These are phyloP conservation scores for Alternaria longipes DNA, from an alignment of 2,329 filamentous ascomycete species.

Conservation along the genomic window DNA sequence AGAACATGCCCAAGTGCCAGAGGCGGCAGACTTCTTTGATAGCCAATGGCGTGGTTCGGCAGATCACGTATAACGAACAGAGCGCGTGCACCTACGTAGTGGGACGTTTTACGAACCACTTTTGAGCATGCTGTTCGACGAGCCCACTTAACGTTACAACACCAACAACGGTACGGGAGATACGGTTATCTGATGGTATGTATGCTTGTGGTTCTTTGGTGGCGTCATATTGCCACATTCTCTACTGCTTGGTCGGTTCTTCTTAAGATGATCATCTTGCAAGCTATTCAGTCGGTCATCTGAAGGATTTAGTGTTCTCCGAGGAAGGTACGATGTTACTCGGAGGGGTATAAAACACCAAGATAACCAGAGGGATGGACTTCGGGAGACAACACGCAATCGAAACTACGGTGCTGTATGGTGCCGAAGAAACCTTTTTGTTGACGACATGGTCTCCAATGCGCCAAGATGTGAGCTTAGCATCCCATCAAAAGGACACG, in stretches of 20 bases:
- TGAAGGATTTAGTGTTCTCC: neutral
- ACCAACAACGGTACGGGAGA: neutral
- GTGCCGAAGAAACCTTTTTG: neutral
- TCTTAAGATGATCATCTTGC: neutral
- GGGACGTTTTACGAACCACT: conserved; percentile 6
- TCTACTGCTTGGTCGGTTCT: neutral
- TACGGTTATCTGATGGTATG: neutral
- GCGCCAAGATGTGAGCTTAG: neutral
- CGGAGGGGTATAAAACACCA: neutral
- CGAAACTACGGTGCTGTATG: neutral
- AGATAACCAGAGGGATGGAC: neutral
- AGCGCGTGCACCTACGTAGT: conserved; percentile 9
- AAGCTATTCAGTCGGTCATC: neutral
- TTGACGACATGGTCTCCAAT: neutral
- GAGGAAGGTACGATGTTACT: neutral
- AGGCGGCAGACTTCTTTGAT: neutral
- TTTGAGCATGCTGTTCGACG: conserved; percentile 1
- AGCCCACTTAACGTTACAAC: neutral
- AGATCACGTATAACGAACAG: neutral
- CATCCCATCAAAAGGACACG: neutral
- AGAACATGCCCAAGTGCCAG: neutral
- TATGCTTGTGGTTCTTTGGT: neutral
- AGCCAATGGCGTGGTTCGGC: neutral
- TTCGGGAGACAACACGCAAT: neutral
- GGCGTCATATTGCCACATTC: neutral